Evolutionary conservation across 176 grass and related monocot genomes (phyloP), one percentile per base, ranked within the genome.

Genomic region (Cymbopogon citratus): DNA sequence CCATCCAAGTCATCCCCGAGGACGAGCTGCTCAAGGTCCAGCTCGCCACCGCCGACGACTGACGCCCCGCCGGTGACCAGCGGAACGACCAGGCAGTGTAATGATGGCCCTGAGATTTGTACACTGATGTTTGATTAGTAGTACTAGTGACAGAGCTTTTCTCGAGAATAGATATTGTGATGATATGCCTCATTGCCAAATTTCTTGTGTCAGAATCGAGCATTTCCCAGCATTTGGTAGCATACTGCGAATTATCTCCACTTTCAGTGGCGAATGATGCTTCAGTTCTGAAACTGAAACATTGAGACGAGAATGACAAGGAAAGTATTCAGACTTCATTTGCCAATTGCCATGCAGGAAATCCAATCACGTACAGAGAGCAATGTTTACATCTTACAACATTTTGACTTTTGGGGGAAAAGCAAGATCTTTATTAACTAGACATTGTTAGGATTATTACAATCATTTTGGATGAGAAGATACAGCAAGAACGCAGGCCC

Each of bases 301-400:
- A 48, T 6, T 15, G 0, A 28, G 2, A 12, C 19, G 29, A 48
- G 3, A 65, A 39, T 77, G 10, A 29, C 40, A 63, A 51, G 6
- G 1, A 33, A 60, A 69, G 34, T 15, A 21, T 28, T 41, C 7
- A 39, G 38, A 39, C 15, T 77, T 9, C 54, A 44, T 13, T 24
- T 31, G 0, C 49, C 80, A 44, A 13, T 9, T 40, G 0, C 41
- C 80, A 79, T 12, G 27, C 1, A 66, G n/a, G 62, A 78, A 16
- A 26, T 71, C 57, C 49, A 64, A 29, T 33, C 10, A 10, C 60
- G 31, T 27, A 80, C 48, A n/a, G n/a, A 69, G 71, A 63, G 26
- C 11, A 16, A 36, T 38, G 5, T 36, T n/a, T 76, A 81, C 77
- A 85, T 9, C 77, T 71, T 72, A 81, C 71, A 85, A 40, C 71